Evolutionary conservation across 1,139 yeast genomes (phyloP).

Genomic region (Geotrichum macrosporum): DNA sequence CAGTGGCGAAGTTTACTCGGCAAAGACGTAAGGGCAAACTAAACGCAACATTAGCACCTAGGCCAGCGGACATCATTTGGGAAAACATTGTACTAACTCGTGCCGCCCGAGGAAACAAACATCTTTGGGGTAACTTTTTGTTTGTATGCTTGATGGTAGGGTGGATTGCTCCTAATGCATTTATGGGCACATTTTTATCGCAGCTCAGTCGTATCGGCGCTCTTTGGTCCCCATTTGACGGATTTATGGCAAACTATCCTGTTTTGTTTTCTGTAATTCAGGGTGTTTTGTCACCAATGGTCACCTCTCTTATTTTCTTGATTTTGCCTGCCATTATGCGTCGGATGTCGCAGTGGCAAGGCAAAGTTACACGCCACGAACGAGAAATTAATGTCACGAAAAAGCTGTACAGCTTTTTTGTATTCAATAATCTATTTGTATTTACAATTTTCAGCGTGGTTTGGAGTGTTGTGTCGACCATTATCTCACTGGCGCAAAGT

Average conservation of each 20-base stretch:
- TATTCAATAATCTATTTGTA: slow-evolving; percentile 39
- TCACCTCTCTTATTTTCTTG: slow-evolving; percentile 38
- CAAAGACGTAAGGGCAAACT: slow-evolving; percentile 12
- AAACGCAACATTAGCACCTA: slow-evolving; percentile 34
- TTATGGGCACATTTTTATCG: slow-evolving; percentile 41
- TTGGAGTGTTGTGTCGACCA: slow-evolving; percentile 39
- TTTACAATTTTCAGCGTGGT: slow-evolving; percentile 41
- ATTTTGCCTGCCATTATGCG: slow-evolving; percentile 40
- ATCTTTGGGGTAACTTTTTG: slow-evolving; percentile 37
- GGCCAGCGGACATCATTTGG: slow-evolving; percentile 42
- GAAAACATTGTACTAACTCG: slow-evolving; percentile 34
- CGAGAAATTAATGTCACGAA: slow-evolving; percentile 41
- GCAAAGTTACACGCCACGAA: slow-evolving; percentile 38
- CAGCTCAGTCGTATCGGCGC: slow-evolving; percentile 39
- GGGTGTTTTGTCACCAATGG: slow-evolving; percentile 40
- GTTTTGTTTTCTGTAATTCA: slow-evolving; percentile 39
- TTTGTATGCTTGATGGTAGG: slow-evolving; percentile 34
- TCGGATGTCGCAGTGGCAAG: slow-evolving; percentile 40
- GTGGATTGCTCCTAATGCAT: slow-evolving; percentile 44
- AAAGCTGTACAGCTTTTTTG: slow-evolving; percentile 40
- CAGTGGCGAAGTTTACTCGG: slow-evolving; percentile 28
- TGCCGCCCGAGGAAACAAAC: slow-evolving; percentile 35
- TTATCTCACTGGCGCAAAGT: slow-evolving; percentile 30
- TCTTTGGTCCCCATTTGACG: slow-evolving; percentile 38
- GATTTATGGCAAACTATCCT: slow-evolving; percentile 32